Evolutionary conservation across 2,329 filamentous ascomycete species (phyloP), one percentile per base, ranked within the genome.

Genomic region (Sphaerostilbella broomeana): DNA sequence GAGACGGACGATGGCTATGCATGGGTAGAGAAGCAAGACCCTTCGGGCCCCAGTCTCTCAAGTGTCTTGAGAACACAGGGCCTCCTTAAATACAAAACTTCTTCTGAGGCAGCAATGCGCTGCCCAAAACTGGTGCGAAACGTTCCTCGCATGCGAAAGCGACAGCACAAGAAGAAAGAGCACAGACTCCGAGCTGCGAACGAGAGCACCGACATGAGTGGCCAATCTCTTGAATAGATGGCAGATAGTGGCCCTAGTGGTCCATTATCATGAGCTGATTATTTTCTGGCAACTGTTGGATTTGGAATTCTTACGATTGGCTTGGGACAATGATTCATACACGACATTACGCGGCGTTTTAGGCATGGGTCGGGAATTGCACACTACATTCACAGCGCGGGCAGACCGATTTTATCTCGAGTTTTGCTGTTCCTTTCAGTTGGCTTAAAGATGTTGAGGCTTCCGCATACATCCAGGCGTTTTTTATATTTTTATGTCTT

Each of bases 1-100:
- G 56, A 55, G 27, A 47, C 48, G 1, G 43, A 47, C 1, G 53
- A 54, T 8, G 51, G 56, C 25, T 46, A 52, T 20, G 39, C 47
- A 11, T 59, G 54, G 54, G 40, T 58, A 19, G 47, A 50, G 22
- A 42, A 46, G 16, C 39, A 47, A 17, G 17, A 40, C 10, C 39
- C 44, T 3, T 30, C 35, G 6, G 44, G 43, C 15, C 21, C 43
- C 18, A 38, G 41, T 5, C 33, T 42, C 3, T 16, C 50, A 2
- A 47, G 43, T 5, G 44, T 42, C 10, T 35, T 53, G 25, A 48
- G 40, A 27, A 51, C 12, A 10, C 38, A 49, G 28, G 52, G 53
- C 17, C 9, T 42, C 2, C 33, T 41, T 18, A 25, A 12, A 25
- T 42, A 33, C 22, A 38, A 30, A n/a, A 34, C 28, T 4, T 50